Evolutionary conservation across 352 stramenopile genomes (phyloP), one percentile per base, ranked within the genome.

Genomic region (Pythium biforme): DNA sequence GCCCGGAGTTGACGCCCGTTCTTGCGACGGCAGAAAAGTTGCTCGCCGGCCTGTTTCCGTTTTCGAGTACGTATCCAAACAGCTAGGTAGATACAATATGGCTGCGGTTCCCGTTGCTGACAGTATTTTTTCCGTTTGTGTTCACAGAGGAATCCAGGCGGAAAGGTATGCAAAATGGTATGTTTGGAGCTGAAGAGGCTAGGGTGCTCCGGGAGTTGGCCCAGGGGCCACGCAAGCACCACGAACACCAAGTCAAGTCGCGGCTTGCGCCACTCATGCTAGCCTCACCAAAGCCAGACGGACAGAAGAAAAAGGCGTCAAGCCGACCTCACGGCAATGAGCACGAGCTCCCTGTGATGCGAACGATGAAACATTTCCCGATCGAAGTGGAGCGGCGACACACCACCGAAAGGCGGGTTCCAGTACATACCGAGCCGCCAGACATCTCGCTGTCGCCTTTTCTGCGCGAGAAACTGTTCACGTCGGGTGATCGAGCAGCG

Each of bases 181-280:
- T 88, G 0, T 85, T 82, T 73, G 72, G 75, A 7, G 67, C 69
- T 3, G 66, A 77, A 29, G 76, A 85, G 49, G 64, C 75, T 22
- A 69, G 68, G 11, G 59, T 79, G 27, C 67, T 86, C 11, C 68
- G 59, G 2, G 57, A 50, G 2, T 58, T 86, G 8, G 62, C 68
- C 0, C 74, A 72, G 7, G 76, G 69, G 17, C 59, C 37, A 19
- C 37, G 31, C 19, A 40, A 29, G 6, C 53, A 25, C 1, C 23
- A 20, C 10, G 34, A 37, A 7, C 27, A 56, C 3, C 51, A 58
- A 22, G 17, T 31, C 34, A 31, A 58, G 29, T 45, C 51, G 8
- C 51, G 37, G 7, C 25, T 60, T 1, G 54, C 54, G 17, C 49
- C 43, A 3, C n/a, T 56, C 3, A 39, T 47, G 27, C 15, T 17